phyloP scores from a whole-genome alignment of 345 rosid species.

The Atalantia buxifolia region DNA sequence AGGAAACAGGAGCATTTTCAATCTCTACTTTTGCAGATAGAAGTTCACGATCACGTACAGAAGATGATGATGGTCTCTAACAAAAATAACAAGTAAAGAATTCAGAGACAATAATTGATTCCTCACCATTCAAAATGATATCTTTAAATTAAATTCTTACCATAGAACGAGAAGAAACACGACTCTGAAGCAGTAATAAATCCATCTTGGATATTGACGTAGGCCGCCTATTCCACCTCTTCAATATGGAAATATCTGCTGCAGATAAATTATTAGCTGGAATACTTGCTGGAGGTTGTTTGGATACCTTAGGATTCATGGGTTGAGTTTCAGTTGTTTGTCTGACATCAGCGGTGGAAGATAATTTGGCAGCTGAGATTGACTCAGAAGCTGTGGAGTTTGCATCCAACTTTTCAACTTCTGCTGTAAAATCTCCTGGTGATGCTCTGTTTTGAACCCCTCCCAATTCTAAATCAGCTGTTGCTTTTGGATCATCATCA shows the following conservation, averaged over 20 bases:
- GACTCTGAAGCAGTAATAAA: constrained; percentile 38
- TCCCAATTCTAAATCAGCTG: constrained; percentile 2
- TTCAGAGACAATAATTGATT: constrained; percentile 6
- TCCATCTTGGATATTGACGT: constrained; percentile 61
- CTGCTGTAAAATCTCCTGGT: constrained; percentile 12
- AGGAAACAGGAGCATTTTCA: constrained; percentile 45
- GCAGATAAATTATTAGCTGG: constrained; percentile 9
- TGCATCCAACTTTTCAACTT: constrained; percentile 15
- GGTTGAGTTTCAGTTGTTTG: neutral
- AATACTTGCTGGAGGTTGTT: constrained; percentile 17
- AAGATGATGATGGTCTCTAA: constrained; percentile 55
- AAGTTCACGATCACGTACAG: constrained; percentile 59
- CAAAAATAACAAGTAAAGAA: constrained; percentile 12
- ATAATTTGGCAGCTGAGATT: constrained; percentile 15
- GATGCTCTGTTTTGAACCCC: constrained; percentile 9
- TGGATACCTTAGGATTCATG: constrained; percentile 6
- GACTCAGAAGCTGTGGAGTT: constrained; percentile 15
- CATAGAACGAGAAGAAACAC: constrained; percentile 38
- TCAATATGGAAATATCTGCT: constrained; percentile 16
- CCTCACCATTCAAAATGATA: constrained; percentile 7
- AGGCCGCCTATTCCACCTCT: constrained; percentile 27
- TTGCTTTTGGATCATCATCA: constrained; percentile 3
- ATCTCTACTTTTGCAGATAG: constrained; percentile 52
- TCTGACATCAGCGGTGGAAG: constrained; percentile 11
- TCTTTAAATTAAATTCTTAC: constrained; percentile 36